phyloP scores from a whole-genome alignment of 2,329 filamentous ascomycete species.

The Neopestalotiopsis rosae region DNA sequence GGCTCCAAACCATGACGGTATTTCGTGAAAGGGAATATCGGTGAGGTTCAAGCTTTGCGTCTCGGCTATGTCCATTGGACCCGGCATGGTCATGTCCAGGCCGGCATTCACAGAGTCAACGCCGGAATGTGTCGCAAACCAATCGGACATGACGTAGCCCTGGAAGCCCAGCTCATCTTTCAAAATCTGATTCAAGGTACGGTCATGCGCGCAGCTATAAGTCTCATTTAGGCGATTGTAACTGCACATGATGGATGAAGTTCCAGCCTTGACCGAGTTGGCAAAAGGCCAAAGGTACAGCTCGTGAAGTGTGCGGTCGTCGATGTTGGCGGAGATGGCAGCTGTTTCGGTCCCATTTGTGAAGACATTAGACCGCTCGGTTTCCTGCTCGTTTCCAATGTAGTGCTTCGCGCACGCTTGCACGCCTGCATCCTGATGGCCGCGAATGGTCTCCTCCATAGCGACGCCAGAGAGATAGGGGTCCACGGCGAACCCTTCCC shows the following conservation, averaged over 20 bases:
- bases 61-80: constrained; percentile 34
- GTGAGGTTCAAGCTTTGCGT: background rate
- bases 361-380: constrained; percentile 54
- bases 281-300: constrained; percentile 65
- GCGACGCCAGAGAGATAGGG: constrained; percentile 60
- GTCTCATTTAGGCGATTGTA: constrained; percentile 53
- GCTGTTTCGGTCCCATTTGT: constrained; percentile 61
- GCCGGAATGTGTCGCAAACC: constrained; percentile 47
- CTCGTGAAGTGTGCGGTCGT: constrained; percentile 61
- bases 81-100: constrained; percentile 62
- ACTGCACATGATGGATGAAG: constrained; percentile 47
- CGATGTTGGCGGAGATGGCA: constrained; percentile 48
- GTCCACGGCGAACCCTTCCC: constrained; percentile 52
- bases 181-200: constrained; percentile 52
- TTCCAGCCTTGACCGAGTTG: constrained; percentile 35
- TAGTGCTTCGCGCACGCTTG: constrained; percentile 54
- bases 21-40: constrained; percentile 55
- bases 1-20: constrained; percentile 75
- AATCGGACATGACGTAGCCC: constrained; percentile 48
- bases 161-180: constrained; percentile 50
- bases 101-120: constrained; percentile 49
- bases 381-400: constrained; percentile 72
- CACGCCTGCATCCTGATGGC: constrained; percentile 40
- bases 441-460: constrained; percentile 56
- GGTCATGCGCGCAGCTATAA: constrained; percentile 55